Base-by-base conservation (phyloP, 2,329 filamentous ascomycete genomes). In the Penicillium sp. region DNA sequence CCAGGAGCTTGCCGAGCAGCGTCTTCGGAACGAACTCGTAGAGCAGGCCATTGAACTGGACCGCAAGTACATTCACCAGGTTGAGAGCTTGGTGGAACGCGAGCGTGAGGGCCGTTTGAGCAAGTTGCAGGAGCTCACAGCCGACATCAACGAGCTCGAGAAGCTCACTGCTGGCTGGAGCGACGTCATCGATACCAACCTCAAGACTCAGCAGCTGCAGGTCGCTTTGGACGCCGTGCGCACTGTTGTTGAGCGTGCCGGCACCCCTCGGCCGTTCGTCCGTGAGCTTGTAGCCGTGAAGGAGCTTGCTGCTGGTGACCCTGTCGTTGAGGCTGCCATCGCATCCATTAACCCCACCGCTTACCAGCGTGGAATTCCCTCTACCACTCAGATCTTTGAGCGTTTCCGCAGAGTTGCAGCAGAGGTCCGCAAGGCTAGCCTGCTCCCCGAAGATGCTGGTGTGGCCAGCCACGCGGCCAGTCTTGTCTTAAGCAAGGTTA, bases 171-270 rank as follows among this genome's bases (percentile, higher is more conserved):
- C 82, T 1, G 86, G 89, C 58, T 97, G 90, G 90, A 95, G 92
- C 72, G 82, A 84, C 34, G 89, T 97, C 31, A 83, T 99, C 18
- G 90, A 97, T 67, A 79, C 82, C 52, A 97, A 93, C 73, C 81
- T 97, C 55, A 87, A 88, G 72, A 96, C 93, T 0, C 93, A 99
- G 72, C 91, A 97, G 74, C 84, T 99, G 25, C 89, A 96, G 66
- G 89, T 99, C 30, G 93, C 93, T 16, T 87, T 97, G 27, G 93
- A 99, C 68, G 89, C 92, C 33, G 90, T 97, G 43, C 87, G 89
- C 58, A 84, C 88, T 50, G 89, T 86, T 42, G 81, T 97, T 18
- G 86, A 90, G 65, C 86, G 86, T 57, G 80, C 85, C 11, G 76
- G 83, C 36, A 80, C 84, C 61, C 88, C 92, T 16, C 81, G 83